phyloP scores from a whole-genome alignment of 257 asterid genomes.

The Nicotiana otophora region DNA sequence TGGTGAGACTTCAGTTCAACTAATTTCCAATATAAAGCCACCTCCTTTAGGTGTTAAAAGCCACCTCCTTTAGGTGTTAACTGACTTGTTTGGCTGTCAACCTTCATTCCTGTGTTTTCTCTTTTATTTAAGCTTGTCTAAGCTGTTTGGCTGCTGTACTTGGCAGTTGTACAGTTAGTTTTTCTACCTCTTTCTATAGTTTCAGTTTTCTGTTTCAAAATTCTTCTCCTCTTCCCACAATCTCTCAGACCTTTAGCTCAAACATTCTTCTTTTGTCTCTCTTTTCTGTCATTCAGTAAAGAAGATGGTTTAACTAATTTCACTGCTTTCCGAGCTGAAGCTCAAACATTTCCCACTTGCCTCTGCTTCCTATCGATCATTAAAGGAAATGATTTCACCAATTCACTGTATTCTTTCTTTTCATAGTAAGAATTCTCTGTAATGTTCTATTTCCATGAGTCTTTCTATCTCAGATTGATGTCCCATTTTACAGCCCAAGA shows the following conservation, averaged over 20 bases:
- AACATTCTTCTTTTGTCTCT: not conserved
- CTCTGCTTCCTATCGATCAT: not conserved
- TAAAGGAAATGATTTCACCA: conserved; percentile 5
- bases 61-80: not conserved
- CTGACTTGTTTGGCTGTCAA: not conserved
- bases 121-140: not conserved
- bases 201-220: conserved; percentile 5
- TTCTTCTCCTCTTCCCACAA: not conserved
- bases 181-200: not conserved
- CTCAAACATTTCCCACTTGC: not conserved
- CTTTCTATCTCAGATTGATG: not conserved
- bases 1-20: not conserved
- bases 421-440: not conserved
- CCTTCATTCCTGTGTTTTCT: not conserved
- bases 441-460: not conserved
- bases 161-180: not conserved
- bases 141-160: not conserved
- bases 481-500: not conserved
- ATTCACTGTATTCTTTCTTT: not conserved
- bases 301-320: not conserved
- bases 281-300: not conserved
- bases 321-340: not conserved
- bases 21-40: not conserved
- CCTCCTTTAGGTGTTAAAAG: not conserved
- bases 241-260: not conserved